phyloP scores from a whole-genome alignment of 306 rosid species.

The Arachis stenosperma region DNA sequence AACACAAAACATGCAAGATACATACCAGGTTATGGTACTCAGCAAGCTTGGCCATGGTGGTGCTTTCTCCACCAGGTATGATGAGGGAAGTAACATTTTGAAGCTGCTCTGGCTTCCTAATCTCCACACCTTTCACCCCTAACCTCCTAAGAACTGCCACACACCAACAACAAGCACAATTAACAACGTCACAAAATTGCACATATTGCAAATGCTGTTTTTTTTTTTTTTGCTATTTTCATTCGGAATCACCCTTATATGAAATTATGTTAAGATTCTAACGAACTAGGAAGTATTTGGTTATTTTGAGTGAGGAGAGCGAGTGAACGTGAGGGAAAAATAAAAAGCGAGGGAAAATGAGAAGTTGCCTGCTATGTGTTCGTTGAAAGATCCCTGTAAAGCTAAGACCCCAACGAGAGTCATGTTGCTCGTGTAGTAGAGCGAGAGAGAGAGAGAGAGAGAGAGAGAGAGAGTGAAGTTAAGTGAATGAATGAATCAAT shows the following conservation, averaged over 20 bases:
- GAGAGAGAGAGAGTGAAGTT: not conserved
- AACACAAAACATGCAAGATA: not conserved
- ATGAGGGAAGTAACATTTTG: conserved; percentile 67
- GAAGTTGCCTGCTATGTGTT: conserved; percentile 80
- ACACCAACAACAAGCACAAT: not conserved
- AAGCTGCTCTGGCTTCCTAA: conserved; percentile 93
- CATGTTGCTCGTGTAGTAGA: conserved; percentile 42
- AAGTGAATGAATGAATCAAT: not conserved
- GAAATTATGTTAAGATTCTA: no score
- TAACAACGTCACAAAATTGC: not conserved
- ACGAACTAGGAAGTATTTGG: not conserved
- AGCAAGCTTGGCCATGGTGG: conserved; percentile 98
- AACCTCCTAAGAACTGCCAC: conserved; percentile 76
- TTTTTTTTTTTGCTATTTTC: no score
- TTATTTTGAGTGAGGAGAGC: not conserved
- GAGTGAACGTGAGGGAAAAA: not conserved
- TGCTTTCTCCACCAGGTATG: conserved; percentile 98
- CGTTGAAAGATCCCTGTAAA: conserved; percentile 92
- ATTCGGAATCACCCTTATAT: no score
- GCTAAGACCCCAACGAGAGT: conserved; percentile 90
- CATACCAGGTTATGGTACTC: conserved; percentile 78
- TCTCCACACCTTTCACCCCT: conserved; percentile 84
- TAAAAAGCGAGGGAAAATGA: not conserved
- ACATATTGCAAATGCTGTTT: not conserved
- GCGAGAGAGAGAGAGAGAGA: not conserved